Evolutionary conservation across 345 rosid genomes (phyloP).

Genomic region (Microcos paniculata): DNA sequence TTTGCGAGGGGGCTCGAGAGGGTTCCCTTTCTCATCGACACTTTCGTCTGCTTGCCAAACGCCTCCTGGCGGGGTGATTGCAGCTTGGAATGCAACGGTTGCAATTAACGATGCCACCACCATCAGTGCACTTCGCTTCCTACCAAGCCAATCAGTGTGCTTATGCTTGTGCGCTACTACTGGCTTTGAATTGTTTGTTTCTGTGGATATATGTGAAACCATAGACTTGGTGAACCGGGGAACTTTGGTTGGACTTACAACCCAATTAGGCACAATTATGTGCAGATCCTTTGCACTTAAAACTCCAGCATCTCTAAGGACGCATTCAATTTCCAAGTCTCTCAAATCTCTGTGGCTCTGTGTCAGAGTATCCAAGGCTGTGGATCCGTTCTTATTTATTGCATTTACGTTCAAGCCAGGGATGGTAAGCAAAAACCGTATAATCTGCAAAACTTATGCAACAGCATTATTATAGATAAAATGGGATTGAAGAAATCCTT

Average conservation of each 20-base stretch:
- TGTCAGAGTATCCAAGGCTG: slow-evolving; percentile 19
- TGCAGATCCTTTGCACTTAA: neutral
- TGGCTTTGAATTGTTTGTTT: neutral
- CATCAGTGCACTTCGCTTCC: slow-evolving; percentile 31
- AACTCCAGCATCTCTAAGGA: slow-evolving; percentile 14
- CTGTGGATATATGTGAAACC: neutral
- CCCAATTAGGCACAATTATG: neutral
- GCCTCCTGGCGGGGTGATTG: slow-evolving; percentile 31
- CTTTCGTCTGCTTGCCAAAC: slow-evolving; percentile 24
- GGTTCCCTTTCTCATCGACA: neutral
- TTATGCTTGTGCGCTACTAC: neutral
- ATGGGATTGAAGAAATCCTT: neutral
- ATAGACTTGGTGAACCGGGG: neutral
- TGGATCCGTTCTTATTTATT: slow-evolving; percentile 24
- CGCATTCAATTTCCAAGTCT: slow-evolving; percentile 25
- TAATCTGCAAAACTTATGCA: slow-evolving; percentile 19
- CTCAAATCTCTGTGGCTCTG: slow-evolving; percentile 21
- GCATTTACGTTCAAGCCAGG: slow-evolving; percentile 20
- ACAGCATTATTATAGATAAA: neutral
- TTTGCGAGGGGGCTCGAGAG: neutral
- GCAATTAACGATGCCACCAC: slow-evolving; percentile 39
- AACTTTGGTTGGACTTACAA: neutral
- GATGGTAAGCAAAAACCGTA: slow-evolving; percentile 17
- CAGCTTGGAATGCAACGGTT: slow-evolving; percentile 34
- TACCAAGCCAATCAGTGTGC: slow-evolving; percentile 17